Base-by-base conservation (phyloP, 306 rosid genomes). In the Acacia confusa region DNA sequence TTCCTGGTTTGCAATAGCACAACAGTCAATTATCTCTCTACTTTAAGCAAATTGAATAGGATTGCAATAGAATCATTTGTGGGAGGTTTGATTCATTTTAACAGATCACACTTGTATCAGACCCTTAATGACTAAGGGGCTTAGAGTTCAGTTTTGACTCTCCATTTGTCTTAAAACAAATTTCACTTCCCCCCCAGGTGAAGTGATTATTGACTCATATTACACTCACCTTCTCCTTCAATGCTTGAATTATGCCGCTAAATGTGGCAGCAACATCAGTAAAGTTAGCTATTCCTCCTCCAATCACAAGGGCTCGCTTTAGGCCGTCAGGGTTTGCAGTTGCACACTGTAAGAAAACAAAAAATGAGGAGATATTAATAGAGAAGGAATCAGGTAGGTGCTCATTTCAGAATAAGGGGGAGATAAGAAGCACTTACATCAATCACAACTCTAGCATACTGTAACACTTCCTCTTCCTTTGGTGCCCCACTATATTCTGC, bases 401-500 rank as follows among this genome's bases (percentile, higher is more conserved):
- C 16, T 20, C 32, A 6, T 69, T 41, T 69, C 16, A 69, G 22
- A 69, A 69, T 4, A 64, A 66, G 32, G 48, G 44, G 48, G 60
- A 78, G 82, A 82, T 52, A 44, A 77, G 84, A 81, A 83, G 40
- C 79, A 55, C 80, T 90, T 89, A 95, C 98, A 86, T 95, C 99
- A 72, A 95, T 90, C 38, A 95, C 95, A 84, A 93, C 99, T 86
- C 99, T 88, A 52, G 99, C 99, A 84, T 95, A 95, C 82, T 95
- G 97, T 91, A 95, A 84, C 70, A 95, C 97, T 85, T 95, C 99
- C 45, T 91, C 97, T 86, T 95, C 99, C 43, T 95, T 95, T 25
- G 97, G 99, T 47, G 97, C 99, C 69, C 99, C 99, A 79, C 99
- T 95, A 61, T 95, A 93, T 84, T 95, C 99, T 41, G 99, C 99